Evolutionary conservation across 257 asterid species (phyloP).

Genomic region (Dorcoceras hygrometricum): DNA sequence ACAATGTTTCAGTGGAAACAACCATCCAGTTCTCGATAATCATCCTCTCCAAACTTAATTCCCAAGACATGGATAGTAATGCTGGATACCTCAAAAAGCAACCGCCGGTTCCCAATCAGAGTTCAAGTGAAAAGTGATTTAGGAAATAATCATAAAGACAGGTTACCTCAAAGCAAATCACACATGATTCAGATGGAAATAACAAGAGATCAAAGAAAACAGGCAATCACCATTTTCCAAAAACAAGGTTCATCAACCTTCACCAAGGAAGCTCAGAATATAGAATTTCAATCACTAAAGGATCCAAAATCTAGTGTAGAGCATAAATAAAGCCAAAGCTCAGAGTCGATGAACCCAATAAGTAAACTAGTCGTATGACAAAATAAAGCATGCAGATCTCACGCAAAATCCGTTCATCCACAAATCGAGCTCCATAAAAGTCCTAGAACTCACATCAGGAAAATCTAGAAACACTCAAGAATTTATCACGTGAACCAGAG

Average conservation of each 20-base stretch:
- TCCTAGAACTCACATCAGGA: constrained; percentile 16
- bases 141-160: background rate
- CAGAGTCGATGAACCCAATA: constrained; percentile 15
- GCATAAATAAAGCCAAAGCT: constrained; percentile 24
- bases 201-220: constrained; percentile 7
- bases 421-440: constrained; percentile 25
- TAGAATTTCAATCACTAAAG: constrained; percentile 10
- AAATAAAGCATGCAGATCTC: constrained; percentile 42
- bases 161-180: constrained; percentile 23
- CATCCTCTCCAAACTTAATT: background rate
- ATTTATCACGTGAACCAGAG: constrained; percentile 26
- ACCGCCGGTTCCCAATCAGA: background rate
- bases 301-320: constrained; percentile 23
- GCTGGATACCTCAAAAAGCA: constrained; percentile 8
- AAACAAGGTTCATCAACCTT: constrained; percentile 15
- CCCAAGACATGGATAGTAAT: background rate
- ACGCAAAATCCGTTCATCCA: constrained; percentile 26
- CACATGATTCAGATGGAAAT: constrained; percentile 20
- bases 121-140: constrained; percentile 7
- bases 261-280: constrained; percentile 9
- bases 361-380: constrained; percentile 30
- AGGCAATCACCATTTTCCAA: constrained; percentile 13
- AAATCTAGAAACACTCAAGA: constrained; percentile 22
- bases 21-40: background rate
- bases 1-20: background rate